These are phyloP conservation scores for Paramecium bursaria DNA, from an alignment of 73 alveolate species.

Conservation along the genomic window DNA sequence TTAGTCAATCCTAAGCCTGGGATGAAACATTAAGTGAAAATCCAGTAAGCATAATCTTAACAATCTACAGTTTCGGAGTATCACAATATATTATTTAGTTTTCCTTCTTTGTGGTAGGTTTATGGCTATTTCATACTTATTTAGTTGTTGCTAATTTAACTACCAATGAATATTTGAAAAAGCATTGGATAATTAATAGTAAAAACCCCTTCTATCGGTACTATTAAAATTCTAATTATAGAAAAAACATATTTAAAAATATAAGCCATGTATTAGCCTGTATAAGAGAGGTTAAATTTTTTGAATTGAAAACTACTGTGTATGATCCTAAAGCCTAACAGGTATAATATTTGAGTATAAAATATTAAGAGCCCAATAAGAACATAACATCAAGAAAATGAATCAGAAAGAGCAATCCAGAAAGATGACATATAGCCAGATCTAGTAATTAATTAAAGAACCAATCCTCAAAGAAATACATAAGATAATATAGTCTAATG, in stretches of 20 bases:
- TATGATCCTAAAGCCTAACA: constrained; percentile 36
- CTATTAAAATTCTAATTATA: neutral
- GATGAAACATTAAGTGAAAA: neutral
- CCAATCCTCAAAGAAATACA: too few relatives aligned
- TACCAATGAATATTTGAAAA: constrained; percentile 75
- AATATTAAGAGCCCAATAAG: too few relatives aligned
- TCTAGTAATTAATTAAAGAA: too few relatives aligned
- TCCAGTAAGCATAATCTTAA: constrained; percentile 40
- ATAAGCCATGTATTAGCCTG: constrained; percentile 15
- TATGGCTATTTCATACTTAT: constrained; percentile 70
- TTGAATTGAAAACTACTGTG: neutral
- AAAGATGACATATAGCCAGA: too few relatives aligned
- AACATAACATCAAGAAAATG: too few relatives aligned
- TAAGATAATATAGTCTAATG: too few relatives aligned
- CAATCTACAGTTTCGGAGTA: constrained; percentile 61
- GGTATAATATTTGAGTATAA: too few relatives aligned
- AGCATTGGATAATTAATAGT: constrained; percentile 58
- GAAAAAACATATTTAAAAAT: constrained; percentile 41
- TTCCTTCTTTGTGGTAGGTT: constrained; percentile 70
- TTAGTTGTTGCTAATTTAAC: constrained; percentile 68
- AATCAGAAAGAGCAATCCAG: too few relatives aligned
- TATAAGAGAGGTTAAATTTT: constrained; percentile 50
- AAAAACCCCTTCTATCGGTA: constrained; percentile 65
- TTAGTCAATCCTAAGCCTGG: neutral
- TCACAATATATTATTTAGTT: constrained; percentile 32